Evolutionary conservation across 78 protist genomes (phyloP), one percentile per base, ranked within the genome.

Genomic region (Pigoraptor vietnamica): DNA sequence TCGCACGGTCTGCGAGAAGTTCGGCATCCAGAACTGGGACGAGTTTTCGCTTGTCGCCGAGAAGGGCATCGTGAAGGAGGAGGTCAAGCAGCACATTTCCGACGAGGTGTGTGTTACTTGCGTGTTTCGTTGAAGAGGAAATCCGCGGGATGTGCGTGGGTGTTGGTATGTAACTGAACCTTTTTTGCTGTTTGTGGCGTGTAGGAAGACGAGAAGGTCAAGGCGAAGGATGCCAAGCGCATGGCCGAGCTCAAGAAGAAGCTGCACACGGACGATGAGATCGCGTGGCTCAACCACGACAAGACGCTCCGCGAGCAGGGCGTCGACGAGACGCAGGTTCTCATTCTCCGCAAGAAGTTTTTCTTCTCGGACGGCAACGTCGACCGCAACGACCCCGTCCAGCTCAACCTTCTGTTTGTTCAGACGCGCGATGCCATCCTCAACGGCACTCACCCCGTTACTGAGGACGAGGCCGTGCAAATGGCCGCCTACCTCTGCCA

Each of bases 341-440:
- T 96, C n/a, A 34, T 94, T 9, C 79, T 97, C n/a, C 94, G 95
- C 48, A 96, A 97, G 81, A 94, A 94, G 89, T 97, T 95, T 89
- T 96, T 95, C 92, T 96, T 90, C 87, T 93, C 94, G 33, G 98
- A 97, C 91, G 96, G 94, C 35, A 94, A 96, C 40, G 91, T 97
- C 40, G 97, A 96, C 79, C 90, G 93, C 37, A 92, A 91, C 82
- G 96, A 97, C 91, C 97, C 98, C 38, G 94, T 95, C 33, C 96
- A 95, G 91, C 84, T 97, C 67, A 97, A 97, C 93, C 93, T 97
- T 23, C 86, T 95, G 79, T 97, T 92, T 34, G 96, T 67, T 23
- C 94, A 92, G 91, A 1, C 90, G 25, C 90, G 94, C n/a, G 96
- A 96, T 81, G 96, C 94, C 40, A 96, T 96, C 39, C 92, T 96